Conservation (phyloP, 2,329 filamentous ascomycete genomes). For the Phyllosticta citrichinensis region DNA sequence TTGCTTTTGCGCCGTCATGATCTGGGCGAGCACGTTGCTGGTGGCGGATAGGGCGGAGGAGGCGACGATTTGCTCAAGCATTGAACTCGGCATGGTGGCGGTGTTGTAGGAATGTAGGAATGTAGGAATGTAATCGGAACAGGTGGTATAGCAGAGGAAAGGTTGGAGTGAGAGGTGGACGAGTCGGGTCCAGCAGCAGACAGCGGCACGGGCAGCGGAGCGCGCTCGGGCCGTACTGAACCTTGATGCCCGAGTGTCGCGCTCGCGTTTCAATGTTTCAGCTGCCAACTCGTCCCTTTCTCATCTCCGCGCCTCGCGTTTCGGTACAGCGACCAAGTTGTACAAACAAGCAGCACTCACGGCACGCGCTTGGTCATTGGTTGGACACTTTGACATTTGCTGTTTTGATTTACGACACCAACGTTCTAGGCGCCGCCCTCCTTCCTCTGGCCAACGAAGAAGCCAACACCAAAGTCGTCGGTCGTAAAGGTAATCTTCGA, state of each 20-base stretch:
- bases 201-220: not conserved
- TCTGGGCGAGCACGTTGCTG: slow-evolving; percentile 66
- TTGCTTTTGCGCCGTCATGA: slow-evolving; percentile 51
- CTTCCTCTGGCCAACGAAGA: slow-evolving; percentile 38
- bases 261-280: not conserved
- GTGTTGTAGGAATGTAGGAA: not conserved
- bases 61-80: slow-evolving; percentile 40
- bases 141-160: not conserved
- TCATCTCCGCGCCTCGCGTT: no score
- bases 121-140: not conserved
- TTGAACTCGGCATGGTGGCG: slow-evolving; percentile 1
- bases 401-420: not conserved
- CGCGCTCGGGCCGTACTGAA: not conserved
- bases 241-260: not conserved
- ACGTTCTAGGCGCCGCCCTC: slow-evolving; percentile 18
- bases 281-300: not conserved
- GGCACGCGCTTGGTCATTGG: not conserved
- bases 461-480: slow-evolving; percentile 50
- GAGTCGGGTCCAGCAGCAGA: not conserved
- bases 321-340: no score
- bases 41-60: slow-evolving; percentile 53
- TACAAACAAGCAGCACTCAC: not conserved
- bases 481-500: slow-evolving; percentile 57
- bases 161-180: not conserved
- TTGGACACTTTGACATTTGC: not conserved